These are phyloP conservation scores for Boletus coccyginus DNA, from an alignment of 768 basidiomycete genomes.

Conservation along the genomic window DNA sequence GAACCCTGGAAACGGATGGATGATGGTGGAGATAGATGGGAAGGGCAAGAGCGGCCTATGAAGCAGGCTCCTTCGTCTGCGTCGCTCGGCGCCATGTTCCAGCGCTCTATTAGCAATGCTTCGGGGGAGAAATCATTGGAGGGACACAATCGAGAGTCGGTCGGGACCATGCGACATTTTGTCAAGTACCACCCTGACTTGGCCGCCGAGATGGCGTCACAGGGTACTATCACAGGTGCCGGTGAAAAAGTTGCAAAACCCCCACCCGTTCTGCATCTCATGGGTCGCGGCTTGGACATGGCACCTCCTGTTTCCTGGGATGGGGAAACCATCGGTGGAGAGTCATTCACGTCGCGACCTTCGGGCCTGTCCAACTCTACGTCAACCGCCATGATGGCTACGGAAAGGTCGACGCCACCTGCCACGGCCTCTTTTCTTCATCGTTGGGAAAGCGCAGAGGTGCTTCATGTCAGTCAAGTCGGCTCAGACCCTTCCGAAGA, in stretches of 20 bases:
- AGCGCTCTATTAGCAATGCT: slow-evolving; percentile 50
- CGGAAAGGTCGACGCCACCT: slow-evolving; percentile 62
- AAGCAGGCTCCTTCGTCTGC: slow-evolving; percentile 40
- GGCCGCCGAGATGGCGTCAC: slow-evolving; percentile 49
- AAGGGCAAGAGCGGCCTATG: slow-evolving; percentile 39
- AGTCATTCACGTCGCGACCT: slow-evolving; percentile 49
- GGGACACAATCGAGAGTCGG: slow-evolving; percentile 33
- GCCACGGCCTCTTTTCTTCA: slow-evolving; percentile 51
- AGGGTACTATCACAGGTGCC: slow-evolving; percentile 20
- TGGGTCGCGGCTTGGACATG: slow-evolving; percentile 40
- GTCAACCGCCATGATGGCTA: slow-evolving; percentile 45
- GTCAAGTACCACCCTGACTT: slow-evolving; percentile 57
- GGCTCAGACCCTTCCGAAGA: slow-evolving; percentile 8
- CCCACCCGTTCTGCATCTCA: slow-evolving; percentile 42
- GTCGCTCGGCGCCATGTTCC: slow-evolving; percentile 61
- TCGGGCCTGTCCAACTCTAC: slow-evolving; percentile 44
- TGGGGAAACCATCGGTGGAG: slow-evolving; percentile 42
- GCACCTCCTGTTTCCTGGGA: slow-evolving; percentile 49
- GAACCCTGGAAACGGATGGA: slow-evolving; percentile 60
- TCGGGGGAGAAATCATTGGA: slow-evolving; percentile 48
- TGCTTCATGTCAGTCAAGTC: slow-evolving; percentile 41
- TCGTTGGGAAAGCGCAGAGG: slow-evolving; percentile 70
- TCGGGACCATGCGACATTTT: slow-evolving; percentile 42
- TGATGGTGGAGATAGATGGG: slow-evolving; percentile 48
- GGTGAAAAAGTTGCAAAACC: slow-evolving; percentile 21